Conservation (phyloP, 1,139 yeast species). For the Debaryomyces nepalensis region DNA sequence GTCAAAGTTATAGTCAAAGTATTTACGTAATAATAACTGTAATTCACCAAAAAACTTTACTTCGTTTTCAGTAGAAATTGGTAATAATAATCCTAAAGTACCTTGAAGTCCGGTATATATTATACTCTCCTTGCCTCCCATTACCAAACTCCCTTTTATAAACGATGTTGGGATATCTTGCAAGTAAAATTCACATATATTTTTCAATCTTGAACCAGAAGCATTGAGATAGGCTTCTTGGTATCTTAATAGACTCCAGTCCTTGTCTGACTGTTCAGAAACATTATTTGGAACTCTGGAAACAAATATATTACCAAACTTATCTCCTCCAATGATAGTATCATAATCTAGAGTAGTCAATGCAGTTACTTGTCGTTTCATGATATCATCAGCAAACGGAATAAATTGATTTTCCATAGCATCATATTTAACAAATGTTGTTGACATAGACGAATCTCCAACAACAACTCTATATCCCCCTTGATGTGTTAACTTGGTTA, state of each 20-base stretch:
- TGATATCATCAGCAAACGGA: constrained; percentile 70
- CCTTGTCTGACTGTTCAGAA: constrained; percentile 54
- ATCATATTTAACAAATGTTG: constrained; percentile 61
- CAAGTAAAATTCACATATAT: constrained; percentile 63
- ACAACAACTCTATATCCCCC: constrained; percentile 63
- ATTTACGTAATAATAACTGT: constrained; percentile 52
- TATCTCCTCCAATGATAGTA: constrained; percentile 86
- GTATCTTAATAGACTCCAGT: constrained; percentile 47
- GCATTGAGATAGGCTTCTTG: constrained; percentile 52
- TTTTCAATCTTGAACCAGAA: constrained; percentile 55
- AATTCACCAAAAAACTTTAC: constrained; percentile 60
- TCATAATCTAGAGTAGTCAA: constrained; percentile 67
- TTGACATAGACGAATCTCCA: constrained; percentile 68
- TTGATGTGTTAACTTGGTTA: constrained; percentile 56
- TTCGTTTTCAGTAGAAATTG: constrained; percentile 68
- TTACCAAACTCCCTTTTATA: constrained; percentile 53
- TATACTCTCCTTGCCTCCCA: constrained; percentile 70
- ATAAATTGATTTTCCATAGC: constrained; percentile 54
- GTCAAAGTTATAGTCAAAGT: constrained; percentile 32
- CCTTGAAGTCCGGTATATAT: constrained; percentile 83
- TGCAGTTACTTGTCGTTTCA: constrained; percentile 69
- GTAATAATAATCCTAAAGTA: constrained; percentile 72
- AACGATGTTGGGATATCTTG: constrained; percentile 76
- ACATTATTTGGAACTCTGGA: constrained; percentile 58
- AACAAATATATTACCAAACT: constrained; percentile 79